Evolutionary conservation across 192 early-diverging fungal genomes (phyloP), one percentile per base, ranked within the genome.

Genomic region (Haplosporangium gracile): DNA sequence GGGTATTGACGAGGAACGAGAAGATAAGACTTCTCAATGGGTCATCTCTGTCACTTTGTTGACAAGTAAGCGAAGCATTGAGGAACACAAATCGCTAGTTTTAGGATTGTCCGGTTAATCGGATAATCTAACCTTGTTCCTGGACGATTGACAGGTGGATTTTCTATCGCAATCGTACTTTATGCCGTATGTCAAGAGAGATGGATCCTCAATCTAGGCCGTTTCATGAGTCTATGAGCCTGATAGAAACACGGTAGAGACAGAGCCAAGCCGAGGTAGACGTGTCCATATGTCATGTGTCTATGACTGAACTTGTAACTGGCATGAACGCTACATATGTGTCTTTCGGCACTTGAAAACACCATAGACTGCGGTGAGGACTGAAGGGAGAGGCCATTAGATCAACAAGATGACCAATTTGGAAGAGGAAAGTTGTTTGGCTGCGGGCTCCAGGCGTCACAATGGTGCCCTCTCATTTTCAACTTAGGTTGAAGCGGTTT

Each of bases 11-110:
- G n/a, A 26, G 16, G n/a, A 32, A 65, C 36, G 60, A 26, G 29
- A 65, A n/a, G 43, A 45, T 32, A 34, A 10, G 10, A 15, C 8
- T 10, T 65, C 0, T 16, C 49, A 65, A 65, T 65, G 60, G 60
- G 26, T 65, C 60, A 65, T 65, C 60, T 29, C 16, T 65, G 60
- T 65, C 60, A 65, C 29, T 65, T 65, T 65, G 60, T 65, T 65
- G 60, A 65, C 60, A 32, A n/a, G 22, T 2, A 60, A 60, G n/a
- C 9, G n/a, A 60, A 11, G 6, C 11, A 5, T 29, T 29, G 29
- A 0, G 18, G 60, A 24, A 29, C 8, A 8, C 57, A 29, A 63
- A 26, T 8, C 5, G 5, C 0, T 29, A 6, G 9, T 26, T 24
- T n/a, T 29, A 1, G 29, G 15, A 16, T 20, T 51, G 16, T 2